Evolutionary conservation across 1,284 basidiomycete genomes (phyloP).

Genomic region (Apiotrichum brassicae): DNA sequence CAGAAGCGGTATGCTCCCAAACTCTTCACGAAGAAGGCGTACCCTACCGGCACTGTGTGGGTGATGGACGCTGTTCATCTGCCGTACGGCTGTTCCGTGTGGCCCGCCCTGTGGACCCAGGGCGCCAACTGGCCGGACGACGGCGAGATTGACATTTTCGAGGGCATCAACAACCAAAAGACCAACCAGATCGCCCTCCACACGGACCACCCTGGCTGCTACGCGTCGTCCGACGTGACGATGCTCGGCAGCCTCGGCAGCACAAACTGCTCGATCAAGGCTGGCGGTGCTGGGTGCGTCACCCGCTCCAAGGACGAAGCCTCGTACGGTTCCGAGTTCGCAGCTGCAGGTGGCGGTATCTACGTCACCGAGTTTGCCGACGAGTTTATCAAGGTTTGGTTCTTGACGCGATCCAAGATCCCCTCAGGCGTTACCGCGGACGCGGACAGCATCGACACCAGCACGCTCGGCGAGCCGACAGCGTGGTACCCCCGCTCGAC

Average conservation of each 20-base stretch:
- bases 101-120: slow-evolving; percentile 35
- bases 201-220: slow-evolving; percentile 16
- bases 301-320: slow-evolving; percentile 53
- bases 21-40: slow-evolving; percentile 57
- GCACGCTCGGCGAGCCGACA: slow-evolving; percentile 59
- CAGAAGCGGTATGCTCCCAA: slow-evolving; percentile 66
- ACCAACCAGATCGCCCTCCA: slow-evolving; percentile 43
- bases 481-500: slow-evolving; percentile 60
- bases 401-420: slow-evolving; percentile 59
- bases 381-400: slow-evolving; percentile 59
- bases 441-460: slow-evolving; percentile 57
- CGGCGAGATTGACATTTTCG: slow-evolving; percentile 43
- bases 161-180: slow-evolving; percentile 35
- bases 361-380: slow-evolving; percentile 65
- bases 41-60: slow-evolving; percentile 35
- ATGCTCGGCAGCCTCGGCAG: slow-evolving; percentile 7
- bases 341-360: slow-evolving; percentile 59
- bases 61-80: slow-evolving; percentile 62
- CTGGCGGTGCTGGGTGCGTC: slow-evolving; percentile 57
- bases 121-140: slow-evolving; percentile 35
- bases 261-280: slow-evolving; percentile 35
- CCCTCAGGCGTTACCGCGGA: slow-evolving; percentile 54
- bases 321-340: slow-evolving; percentile 62
- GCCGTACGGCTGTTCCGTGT: slow-evolving; percentile 48
- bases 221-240: slow-evolving; percentile 2